Evolutionary conservation across 2,329 filamentous ascomycete species (phyloP).

Genomic region (Acarospora socialis): DNA sequence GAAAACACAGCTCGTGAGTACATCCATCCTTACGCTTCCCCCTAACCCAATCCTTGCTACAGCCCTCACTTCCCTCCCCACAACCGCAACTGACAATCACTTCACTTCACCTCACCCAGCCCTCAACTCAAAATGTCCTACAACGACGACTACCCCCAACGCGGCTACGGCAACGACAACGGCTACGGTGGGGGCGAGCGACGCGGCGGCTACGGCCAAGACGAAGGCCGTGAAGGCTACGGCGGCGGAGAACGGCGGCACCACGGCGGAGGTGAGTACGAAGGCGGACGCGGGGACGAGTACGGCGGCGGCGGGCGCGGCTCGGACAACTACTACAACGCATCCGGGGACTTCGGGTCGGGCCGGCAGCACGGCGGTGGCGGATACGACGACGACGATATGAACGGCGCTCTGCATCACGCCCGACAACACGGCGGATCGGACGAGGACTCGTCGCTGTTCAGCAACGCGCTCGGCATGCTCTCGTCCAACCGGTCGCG

Average conservation of each 20-base stretch:
- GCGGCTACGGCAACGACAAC: constrained; percentile 15
- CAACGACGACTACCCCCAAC: constrained; percentile 8
- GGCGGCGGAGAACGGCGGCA: constrained; percentile 17
- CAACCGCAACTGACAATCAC: no score
- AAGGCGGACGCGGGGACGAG: constrained; percentile 4
- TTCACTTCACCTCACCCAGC: no score
- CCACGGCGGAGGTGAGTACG: constrained; percentile 26
- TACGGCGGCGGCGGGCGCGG: constrained; percentile 12
- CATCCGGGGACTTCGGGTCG: no score
- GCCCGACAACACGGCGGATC: constrained; percentile 40
- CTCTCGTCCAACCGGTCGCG: constrained; percentile 39
- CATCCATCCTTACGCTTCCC: no score
- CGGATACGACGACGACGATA: constrained; percentile 31
- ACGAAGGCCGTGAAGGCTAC: constrained; percentile 12
- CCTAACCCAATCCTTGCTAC: no score
- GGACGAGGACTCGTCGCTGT: constrained; percentile 37
- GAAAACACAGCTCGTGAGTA: no score
- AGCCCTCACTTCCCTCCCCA: no score
- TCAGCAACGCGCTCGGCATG: constrained; percentile 41
- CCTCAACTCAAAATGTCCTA: constrained; percentile 10
- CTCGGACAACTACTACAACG: constrained; percentile 13
- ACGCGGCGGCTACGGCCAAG: constrained; percentile 11
- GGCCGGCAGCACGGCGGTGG: constrained; percentile 7
- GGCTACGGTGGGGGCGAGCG: constrained; percentile 16
- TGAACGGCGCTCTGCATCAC: constrained; percentile 39